phyloP scores from a whole-genome alignment of 306 rosid species.

The Citrullus colocynthis region DNA sequence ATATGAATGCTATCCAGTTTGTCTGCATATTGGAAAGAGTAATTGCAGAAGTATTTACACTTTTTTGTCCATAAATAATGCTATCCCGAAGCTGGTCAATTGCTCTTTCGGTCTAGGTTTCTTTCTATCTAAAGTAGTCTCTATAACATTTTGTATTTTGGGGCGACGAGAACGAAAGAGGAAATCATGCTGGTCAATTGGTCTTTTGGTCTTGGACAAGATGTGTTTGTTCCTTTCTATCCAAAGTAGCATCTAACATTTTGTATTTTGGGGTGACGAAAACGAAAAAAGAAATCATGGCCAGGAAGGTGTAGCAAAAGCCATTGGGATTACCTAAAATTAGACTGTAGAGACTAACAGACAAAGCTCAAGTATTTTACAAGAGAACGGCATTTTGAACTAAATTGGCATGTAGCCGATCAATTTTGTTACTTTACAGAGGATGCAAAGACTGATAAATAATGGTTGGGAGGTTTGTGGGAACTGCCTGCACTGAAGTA shows the following conservation, averaged over 20 bases:
- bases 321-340: background rate
- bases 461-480: background rate
- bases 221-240: background rate
- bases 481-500: background rate
- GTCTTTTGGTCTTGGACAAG: background rate
- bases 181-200: background rate
- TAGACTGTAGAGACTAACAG: background rate
- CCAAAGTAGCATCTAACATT: background rate
- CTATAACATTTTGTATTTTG: background rate
- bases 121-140: background rate
- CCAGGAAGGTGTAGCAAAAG: background rate
- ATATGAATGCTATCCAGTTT: background rate
- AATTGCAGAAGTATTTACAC: background rate
- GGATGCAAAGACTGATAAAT: background rate
- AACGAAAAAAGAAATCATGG: background rate
- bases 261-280: background rate
- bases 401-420: background rate
- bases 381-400: background rate
- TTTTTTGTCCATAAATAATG: background rate
- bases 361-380: background rate
- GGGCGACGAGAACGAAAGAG: background rate
- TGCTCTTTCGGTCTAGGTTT: background rate
- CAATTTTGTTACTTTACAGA: background rate
- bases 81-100: background rate
- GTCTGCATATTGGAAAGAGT: background rate